Percentiles rank a stretch among this genome's conserved stretches.
phyloP scores from a whole-genome alignment of 2,329 filamentous ascomycete genomes.

The Corynespora cassiicola region DNA sequence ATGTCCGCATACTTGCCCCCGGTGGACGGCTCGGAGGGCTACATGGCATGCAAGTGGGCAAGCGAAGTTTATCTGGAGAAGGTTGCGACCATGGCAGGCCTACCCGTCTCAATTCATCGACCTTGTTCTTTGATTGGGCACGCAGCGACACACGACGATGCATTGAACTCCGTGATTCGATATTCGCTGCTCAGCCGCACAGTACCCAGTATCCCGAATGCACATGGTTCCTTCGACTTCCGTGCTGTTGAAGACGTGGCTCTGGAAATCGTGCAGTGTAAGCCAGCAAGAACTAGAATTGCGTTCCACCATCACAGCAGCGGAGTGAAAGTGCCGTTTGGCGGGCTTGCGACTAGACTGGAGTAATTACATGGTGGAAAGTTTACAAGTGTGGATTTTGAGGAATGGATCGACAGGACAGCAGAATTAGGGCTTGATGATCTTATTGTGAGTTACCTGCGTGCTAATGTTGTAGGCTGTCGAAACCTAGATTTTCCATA shows the following conservation, averaged over 20 bases:
- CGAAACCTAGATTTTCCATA: too few relatives aligned
- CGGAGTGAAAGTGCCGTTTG: too few relatives aligned
- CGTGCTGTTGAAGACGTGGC: constrained; percentile 1
- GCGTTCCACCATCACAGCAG: too few relatives aligned
- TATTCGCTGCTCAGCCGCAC: constrained; percentile 1
- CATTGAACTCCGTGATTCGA: constrained; percentile 6
- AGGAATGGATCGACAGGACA: too few relatives aligned
- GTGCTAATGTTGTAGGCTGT: too few relatives aligned
- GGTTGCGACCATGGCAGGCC: neutral
- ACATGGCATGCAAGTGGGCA: constrained; percentile 49
- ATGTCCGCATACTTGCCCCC: constrained; percentile 23
- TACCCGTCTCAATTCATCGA: constrained; percentile 11
- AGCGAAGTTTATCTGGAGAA: constrained; percentile 47
- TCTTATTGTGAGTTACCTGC: too few relatives aligned
- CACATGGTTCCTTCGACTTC: constrained; percentile 4
- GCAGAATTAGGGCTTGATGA: too few relatives aligned
- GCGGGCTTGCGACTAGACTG: too few relatives aligned
- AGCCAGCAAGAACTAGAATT: too few relatives aligned
- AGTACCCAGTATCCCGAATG: neutral
- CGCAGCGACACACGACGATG: constrained; percentile 1
- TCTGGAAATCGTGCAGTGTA: too few relatives aligned
- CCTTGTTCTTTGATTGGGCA: constrained; percentile 8
- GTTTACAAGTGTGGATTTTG: too few relatives aligned
- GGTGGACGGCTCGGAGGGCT: constrained; percentile 39
- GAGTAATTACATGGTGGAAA: too few relatives aligned